phyloP scores from a whole-genome alignment of 306 rosid genomes.

The Cucumis cinereus region DNA sequence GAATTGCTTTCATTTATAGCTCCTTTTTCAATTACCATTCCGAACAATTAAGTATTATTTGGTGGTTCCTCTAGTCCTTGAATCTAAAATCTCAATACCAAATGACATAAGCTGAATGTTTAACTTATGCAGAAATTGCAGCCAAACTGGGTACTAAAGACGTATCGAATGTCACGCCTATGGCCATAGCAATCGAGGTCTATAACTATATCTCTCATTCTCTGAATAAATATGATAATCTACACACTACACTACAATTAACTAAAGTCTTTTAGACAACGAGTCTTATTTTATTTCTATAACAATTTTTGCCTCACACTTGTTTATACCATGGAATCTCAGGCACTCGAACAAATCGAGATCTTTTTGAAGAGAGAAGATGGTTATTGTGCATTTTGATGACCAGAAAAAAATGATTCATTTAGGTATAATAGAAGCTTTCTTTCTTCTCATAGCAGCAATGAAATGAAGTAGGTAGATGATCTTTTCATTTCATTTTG shows the following conservation, averaged over 20 bases:
- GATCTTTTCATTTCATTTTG: neutral
- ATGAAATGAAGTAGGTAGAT: neutral
- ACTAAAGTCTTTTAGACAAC: slow-evolving; percentile 7
- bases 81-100: neutral
- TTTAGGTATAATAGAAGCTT: slow-evolving; percentile 2
- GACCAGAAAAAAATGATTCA: neutral
- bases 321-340: slow-evolving; percentile 9
- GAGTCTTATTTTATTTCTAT: neutral
- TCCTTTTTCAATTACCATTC: neutral
- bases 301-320: neutral
- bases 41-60: neutral
- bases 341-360: slow-evolving; percentile 78
- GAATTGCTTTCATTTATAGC: neutral
- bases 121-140: slow-evolving; percentile 55
- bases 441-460: neutral
- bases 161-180: slow-evolving; percentile 57
- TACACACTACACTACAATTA: neutral
- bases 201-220: too few relatives aligned
- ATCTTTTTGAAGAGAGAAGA: slow-evolving; percentile 38
- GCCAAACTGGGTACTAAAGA: slow-evolving; percentile 51
- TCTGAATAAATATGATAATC: neutral
- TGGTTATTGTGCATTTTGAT: slow-evolving; percentile 15
- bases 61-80: neutral
- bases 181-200: slow-evolving; percentile 66
- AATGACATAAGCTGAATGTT: neutral